Conservation (phyloP, 192 early-diverging fungal genomes). For the Coemansia sp. region DNA sequence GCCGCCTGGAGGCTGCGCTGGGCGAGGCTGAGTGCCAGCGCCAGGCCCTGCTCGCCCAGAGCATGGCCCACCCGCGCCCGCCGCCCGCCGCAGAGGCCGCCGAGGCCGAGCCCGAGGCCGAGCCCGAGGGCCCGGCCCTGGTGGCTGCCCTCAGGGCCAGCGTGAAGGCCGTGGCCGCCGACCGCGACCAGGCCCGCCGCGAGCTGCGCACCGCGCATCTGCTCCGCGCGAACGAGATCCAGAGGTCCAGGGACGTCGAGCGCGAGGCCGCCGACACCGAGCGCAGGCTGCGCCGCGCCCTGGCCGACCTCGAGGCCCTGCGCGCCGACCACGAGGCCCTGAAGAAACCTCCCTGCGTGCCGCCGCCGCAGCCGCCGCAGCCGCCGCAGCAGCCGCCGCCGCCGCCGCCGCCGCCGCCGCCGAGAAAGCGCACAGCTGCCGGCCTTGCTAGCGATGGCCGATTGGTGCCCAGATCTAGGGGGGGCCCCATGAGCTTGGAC, state of each 20-base stretch:
- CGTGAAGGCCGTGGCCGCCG: conserved; percentile 20
- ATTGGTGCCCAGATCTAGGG: no score
- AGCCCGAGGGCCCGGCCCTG: conserved; percentile 23
- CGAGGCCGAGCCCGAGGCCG: no score
- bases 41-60: conserved; percentile 41
- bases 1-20: conserved; percentile 42
- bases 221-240: conserved; percentile 44
- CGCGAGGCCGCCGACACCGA: conserved; percentile 38
- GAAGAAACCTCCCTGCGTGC: no score
- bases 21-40: conserved; percentile 51
- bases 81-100: no score
- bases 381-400: no score
- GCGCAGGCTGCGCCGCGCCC: conserved; percentile 19
- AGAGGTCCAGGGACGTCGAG: conserved; percentile 38
- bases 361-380: no score
- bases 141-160: conserved; percentile 30
- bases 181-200: conserved; percentile 39
- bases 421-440: conserved; percentile 26
- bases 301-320: conserved; percentile 20
- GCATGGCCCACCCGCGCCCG: conserved; percentile 31
- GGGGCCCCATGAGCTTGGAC: conserved; percentile 33
- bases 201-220: conserved; percentile 44
- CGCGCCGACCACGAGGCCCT: conserved; percentile 29
- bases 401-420: conserved; percentile 10
- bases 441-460: background rate